Evolutionary conservation across 2,329 filamentous ascomycete genomes (phyloP), one percentile per base, ranked within the genome.

Genomic region (Aspergillus tamarii): DNA sequence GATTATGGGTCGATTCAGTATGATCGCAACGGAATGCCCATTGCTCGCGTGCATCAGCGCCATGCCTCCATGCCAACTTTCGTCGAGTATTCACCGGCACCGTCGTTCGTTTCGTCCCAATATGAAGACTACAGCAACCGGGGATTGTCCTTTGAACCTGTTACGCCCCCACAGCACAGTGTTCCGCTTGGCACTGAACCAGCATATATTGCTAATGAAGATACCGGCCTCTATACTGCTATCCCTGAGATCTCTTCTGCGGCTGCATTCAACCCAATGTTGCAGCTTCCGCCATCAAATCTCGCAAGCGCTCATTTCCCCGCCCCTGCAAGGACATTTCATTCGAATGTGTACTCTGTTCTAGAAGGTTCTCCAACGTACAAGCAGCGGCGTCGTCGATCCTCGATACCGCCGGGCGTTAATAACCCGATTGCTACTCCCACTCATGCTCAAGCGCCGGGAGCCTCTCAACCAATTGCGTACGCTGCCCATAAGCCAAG

Each of bases 1-100:
- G 94, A 97, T 69, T 96, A 89, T 77, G 85, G 83, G 66, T 89
- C 91, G 65, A 84, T 94, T 68, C 92, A 94, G 78, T 97, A 96
- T 83, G 95, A 96, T 79, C 92, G 95, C 75, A 96, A 95, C 74
- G 93, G 93, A 71, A 89, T 96, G 61, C 92, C 94, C 1, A 86
- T 97, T 67, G 85, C 88, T 46, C 91, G 94, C 74, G 84, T 90
- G 59, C 93, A 96, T 81, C 92, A 97, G 78, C 91, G 95, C 62
- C 94, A 98, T 81, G 91, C 94, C 66, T 99, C 95, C n/a, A 97
- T 99, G 93, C 95, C 95, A 57, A 91, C 93, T 23, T 99, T 96
- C 77, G 90, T 98, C 78, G 95, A 99, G 80, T 99, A 98, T 83
- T 99, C 95, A 19, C 95, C 95, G 59, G 95, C 95, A 0, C 95